Evolutionary conservation across 2,329 filamentous ascomycete species (phyloP).

Genomic region (Fusarium proliferatum): DNA sequence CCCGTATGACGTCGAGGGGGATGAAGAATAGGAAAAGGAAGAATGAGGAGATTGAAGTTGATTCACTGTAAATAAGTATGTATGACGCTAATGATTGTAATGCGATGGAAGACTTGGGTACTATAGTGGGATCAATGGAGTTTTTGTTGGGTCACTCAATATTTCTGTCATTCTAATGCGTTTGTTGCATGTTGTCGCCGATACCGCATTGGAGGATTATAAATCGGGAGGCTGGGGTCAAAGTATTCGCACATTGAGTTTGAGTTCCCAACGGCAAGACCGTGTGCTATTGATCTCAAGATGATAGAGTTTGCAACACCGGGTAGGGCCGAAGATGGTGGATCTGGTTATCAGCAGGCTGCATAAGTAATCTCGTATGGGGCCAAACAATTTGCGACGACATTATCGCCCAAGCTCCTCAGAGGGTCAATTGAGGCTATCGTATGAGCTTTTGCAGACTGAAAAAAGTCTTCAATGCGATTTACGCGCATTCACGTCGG

Average conservation of each 20-base stretch:
- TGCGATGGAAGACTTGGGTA: not conserved
- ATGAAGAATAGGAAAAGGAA: not conserved
- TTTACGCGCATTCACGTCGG: not conserved
- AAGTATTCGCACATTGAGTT: not conserved
- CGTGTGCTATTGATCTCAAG: too few species aligned
- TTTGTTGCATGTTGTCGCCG: not conserved
- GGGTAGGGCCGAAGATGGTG: not conserved
- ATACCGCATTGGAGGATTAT: not conserved
- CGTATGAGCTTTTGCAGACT: not conserved
- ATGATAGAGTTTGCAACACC: not conserved
- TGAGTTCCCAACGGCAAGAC: not conserved
- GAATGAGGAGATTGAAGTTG: not conserved
- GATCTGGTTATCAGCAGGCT: not conserved
- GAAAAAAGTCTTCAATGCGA: not conserved
- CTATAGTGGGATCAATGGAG: too few species aligned
- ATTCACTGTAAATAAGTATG: not conserved
- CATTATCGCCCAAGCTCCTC: not conserved
- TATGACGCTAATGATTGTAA: not conserved
- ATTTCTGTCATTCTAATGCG: not conserved
- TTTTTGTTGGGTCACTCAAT: not conserved
- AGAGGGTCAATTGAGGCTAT: not conserved
- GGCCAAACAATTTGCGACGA: not conserved
- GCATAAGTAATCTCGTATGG: not conserved
- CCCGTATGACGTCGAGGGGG: constrained; percentile 5
- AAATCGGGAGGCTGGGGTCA: not conserved